These are phyloP conservation scores for Phycomyces nitens DNA, from an alignment of 192 early-diverging fungal species.

Conservation along the genomic window DNA sequence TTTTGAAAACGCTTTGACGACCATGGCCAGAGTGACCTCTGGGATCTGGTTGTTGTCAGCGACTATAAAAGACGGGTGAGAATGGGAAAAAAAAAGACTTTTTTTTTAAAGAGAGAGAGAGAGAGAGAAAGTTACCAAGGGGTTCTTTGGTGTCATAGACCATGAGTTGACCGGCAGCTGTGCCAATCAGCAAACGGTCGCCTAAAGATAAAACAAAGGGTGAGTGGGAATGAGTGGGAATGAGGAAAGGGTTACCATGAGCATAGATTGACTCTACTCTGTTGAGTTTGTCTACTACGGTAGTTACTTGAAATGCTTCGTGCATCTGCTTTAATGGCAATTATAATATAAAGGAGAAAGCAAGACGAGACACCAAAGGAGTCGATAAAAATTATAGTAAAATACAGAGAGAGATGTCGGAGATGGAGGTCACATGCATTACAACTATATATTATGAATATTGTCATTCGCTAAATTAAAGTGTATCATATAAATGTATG, in stretches of 20 bases:
- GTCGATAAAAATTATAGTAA: not conserved
- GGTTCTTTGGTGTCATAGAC: conserved; percentile 65
- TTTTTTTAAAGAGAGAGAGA: not conserved
- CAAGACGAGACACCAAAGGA: not conserved
- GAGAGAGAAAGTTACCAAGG: conserved; percentile 32
- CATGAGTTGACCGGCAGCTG: conserved; percentile 60
- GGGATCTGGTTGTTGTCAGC: conserved; percentile 47
- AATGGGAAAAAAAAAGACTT: too few species aligned
- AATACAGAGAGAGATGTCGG: too few species aligned
- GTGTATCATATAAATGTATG: too few species aligned
- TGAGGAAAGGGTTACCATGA: conserved; percentile 38
- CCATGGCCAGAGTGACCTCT: conserved; percentile 58
- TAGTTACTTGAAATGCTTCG: conserved; percentile 73
- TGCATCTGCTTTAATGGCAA: conserved; percentile 47
- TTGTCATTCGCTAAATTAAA: too few species aligned
- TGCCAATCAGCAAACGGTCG: conserved; percentile 72
- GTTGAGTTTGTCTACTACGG: conserved; percentile 69
- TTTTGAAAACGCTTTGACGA: conserved; percentile 66
- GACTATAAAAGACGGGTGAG: conserved; percentile 15
- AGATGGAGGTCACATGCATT: too few species aligned
- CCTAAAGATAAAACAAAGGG: conserved; percentile 37
- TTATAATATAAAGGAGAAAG: not conserved
- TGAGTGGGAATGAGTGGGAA: not conserved
- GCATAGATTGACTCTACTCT: conserved; percentile 72
- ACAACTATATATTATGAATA: too few species aligned